phyloP scores from a whole-genome alignment of 345 rosid genomes.

The Luvunga scandens region DNA sequence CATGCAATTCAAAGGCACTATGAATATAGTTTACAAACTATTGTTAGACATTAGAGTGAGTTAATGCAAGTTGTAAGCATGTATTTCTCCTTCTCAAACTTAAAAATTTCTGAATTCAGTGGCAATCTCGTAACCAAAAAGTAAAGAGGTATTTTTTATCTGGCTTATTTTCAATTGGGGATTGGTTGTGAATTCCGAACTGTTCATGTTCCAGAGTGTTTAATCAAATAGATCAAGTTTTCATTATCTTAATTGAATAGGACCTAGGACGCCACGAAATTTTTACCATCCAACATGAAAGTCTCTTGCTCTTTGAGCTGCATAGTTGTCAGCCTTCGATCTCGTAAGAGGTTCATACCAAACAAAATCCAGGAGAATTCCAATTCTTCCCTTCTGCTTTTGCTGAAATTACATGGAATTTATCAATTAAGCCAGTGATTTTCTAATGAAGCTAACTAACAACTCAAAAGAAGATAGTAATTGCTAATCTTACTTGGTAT shows the following conservation, averaged over 20 bases:
- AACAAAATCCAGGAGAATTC: constrained; percentile 84
- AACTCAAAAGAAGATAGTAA: neutral
- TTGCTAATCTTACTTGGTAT: constrained; percentile 53
- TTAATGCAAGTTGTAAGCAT: too few species aligned
- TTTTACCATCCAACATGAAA: constrained; percentile 91
- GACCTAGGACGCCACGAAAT: neutral
- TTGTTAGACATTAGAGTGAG: neutral
- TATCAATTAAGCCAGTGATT: neutral
- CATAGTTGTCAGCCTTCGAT: constrained; percentile 76
- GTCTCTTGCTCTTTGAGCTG: constrained; percentile 97
- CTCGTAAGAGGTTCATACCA: constrained; percentile 97
- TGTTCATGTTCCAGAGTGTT: too few species aligned
- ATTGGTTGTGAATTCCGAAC: too few species aligned
- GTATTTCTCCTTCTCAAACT: too few species aligned
- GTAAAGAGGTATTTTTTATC: too few species aligned
- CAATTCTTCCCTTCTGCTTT: constrained; percentile 85
- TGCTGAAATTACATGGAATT: constrained; percentile 33
- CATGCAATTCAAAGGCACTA: neutral
- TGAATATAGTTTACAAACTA: neutral
- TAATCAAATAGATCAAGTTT: too few species aligned
- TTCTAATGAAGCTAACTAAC: neutral
- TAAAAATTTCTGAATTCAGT: too few species aligned
- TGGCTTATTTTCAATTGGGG: too few species aligned
- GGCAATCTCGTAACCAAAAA: too few species aligned
- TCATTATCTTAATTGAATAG: too few species aligned